Evolutionary conservation across 2,329 filamentous ascomycete species (phyloP), one percentile per base, ranked within the genome.

Genomic region (Venturia carpophila): DNA sequence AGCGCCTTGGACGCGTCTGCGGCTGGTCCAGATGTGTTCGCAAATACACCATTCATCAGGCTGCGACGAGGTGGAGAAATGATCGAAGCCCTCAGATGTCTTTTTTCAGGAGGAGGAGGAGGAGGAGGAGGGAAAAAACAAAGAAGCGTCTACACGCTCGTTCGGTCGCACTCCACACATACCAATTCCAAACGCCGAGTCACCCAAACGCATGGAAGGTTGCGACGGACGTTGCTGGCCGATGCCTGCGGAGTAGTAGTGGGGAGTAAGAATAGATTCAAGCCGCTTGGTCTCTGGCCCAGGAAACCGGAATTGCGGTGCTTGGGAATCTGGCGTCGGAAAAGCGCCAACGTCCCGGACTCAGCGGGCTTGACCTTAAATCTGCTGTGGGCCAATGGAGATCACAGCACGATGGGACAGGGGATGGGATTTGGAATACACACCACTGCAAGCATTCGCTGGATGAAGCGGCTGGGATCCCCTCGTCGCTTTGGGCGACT

Each of bases 291-390:
- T 27, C 52, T 58, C 24, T 58, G 47, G 21, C 47, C 52, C 52
- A 34, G 30, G n/a, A 13, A 34, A n/a, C 52, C 52, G 52, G 27
- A 58, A 58, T 58, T n/a, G 27, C 52, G 52, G 15, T 58, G 27
- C 30, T 56, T 58, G 27, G 52, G 52, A 58, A 27, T 37, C 52
- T 58, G 52, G 52, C 52, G 52, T 58, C 30, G 52, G 17, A 15
- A 58, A 58, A 27, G 52, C 52, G 52, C 52, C 52, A 58, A 58
- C 52, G 52, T 58, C 52, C 52, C 52, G 52, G 30, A 58, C 52
- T 58, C 30, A 58, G 49, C 49, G 27, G 52, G 52, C 52, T 37
- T 58, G 52, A 58, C 52, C 30, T 58, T 58, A 58, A 56, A 58
- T 58, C 15, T 34, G 30, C 27, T 19, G 52, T n/a, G 30, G 30